A percentile compares a stretch with the other conserved stretches of the same genome.
Conservation (phyloP, 1,139 yeast genomes). For the Yamadazyma friedrichii region DNA sequence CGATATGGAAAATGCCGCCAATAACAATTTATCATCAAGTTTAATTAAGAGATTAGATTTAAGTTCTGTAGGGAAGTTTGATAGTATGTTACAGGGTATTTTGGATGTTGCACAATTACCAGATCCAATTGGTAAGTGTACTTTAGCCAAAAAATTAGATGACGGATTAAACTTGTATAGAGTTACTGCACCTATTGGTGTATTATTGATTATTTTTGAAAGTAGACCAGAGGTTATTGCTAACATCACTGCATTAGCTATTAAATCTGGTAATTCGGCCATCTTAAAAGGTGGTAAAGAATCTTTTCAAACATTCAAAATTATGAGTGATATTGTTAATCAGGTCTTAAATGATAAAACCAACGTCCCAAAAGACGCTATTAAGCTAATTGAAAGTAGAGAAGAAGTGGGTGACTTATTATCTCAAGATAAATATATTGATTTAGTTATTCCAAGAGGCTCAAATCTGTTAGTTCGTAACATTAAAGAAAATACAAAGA, state of each 20-base stretch:
- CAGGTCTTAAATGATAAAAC: slow-evolving; percentile 56
- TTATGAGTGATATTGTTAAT: slow-evolving; percentile 73
- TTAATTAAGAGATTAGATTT: slow-evolving; percentile 83
- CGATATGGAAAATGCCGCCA: slow-evolving; percentile 71
- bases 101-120: slow-evolving; percentile 83
- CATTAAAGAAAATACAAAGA: slow-evolving; percentile 84
- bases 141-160: slow-evolving; percentile 80
- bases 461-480: slow-evolving; percentile 84
- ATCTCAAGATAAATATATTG: slow-evolving; percentile 84
- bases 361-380: slow-evolving; percentile 72
- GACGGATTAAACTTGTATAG: slow-evolving; percentile 80
- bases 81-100: slow-evolving; percentile 91
- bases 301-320: slow-evolving; percentile 76
- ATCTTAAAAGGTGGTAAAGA: slow-evolving; percentile 98
- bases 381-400: slow-evolving; percentile 85
- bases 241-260: slow-evolving; percentile 90
- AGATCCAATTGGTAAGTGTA: slow-evolving; percentile 87
- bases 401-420: slow-evolving; percentile 85
- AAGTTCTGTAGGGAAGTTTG: slow-evolving; percentile 79
- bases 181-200: slow-evolving; percentile 94
- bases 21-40: slow-evolving; percentile 59
- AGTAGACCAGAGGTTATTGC: slow-evolving; percentile 98
- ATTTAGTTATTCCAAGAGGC: slow-evolving; percentile 95
- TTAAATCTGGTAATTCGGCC: slow-evolving; percentile 94
- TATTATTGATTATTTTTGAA: slow-evolving; percentile 87